Evolutionary conservation across 768 basidiomycete genomes (phyloP), one percentile per base, ranked within the genome.

Genomic region (Leucogyrophana mollusca): DNA sequence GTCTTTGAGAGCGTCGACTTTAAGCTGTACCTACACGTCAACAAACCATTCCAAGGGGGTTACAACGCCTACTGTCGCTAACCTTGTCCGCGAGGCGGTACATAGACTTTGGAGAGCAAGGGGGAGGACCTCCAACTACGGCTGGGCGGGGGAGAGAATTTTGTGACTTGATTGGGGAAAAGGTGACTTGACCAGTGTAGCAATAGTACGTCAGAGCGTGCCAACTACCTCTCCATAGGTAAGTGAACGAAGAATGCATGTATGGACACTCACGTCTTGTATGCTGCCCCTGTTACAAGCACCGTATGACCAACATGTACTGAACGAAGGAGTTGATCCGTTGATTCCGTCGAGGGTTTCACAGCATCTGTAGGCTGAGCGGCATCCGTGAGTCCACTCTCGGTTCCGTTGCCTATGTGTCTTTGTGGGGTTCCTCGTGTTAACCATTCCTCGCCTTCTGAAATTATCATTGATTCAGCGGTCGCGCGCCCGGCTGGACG

Each of bases 51-150:
- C n/a, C 33, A 33, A 22, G 18, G 9, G 24, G n/a, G 21, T 23
- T 13, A 18, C 22, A 33, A 21, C 14, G 13, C 7, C 14, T 10
- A 11, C 23, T 40, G 14, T 3, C 13, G 21, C 40, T 37, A 27
- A 55, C 57, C 51, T 57, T 55, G 21, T 41, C 52, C 9, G 57
- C 58, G 9, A 59, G 25, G n/a, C 55, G 58, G 40, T 58, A 59
- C 58, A 59, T 58, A 3, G 58, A 59, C 35, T 59, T 59, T 13
- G 58, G 57, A 13, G 57, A 59, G 43, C 57, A 59, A 18, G 36
- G 23, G 21, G 43, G 36, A 20, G 47, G 47, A 13, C 34, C 22
- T 4, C 20, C 39, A 14, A 13, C 39, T 23, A 34, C 42, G 22
- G 43, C 13, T 44, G 36, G 17, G n/a, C 11, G 20, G 14, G 9